A percentile compares a stretch with the other conserved stretches of the same genome.
Evolutionary conservation across 2,329 filamentous ascomycete genomes (phyloP).

Genomic region (Capronia coronata): DNA sequence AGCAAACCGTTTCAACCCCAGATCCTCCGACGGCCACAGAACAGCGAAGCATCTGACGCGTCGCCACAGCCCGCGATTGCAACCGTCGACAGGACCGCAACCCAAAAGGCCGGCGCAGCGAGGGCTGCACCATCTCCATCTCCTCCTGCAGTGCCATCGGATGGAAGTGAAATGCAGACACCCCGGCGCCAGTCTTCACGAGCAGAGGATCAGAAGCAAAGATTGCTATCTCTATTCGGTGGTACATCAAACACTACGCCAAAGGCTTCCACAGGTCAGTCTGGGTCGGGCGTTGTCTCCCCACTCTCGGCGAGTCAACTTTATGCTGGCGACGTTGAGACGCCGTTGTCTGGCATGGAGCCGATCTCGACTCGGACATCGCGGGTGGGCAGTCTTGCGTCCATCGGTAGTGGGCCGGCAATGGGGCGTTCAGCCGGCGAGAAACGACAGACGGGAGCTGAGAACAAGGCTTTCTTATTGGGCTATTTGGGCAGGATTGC

Average conservation of each 20-base stretch:
- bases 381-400: constrained; percentile 26
- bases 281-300: constrained; percentile 20
- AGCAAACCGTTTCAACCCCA: constrained; percentile 48
- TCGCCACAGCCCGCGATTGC: constrained; percentile 8
- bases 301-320: constrained; percentile 22
- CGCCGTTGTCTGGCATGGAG: constrained; percentile 25
- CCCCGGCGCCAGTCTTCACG: constrained; percentile 16
- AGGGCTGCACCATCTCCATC: constrained; percentile 4
- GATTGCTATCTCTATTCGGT: constrained; percentile 58
- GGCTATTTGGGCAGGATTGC: constrained; percentile 57
- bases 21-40: constrained; percentile 48
- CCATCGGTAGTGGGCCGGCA: constrained; percentile 22
- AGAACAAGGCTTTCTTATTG: constrained; percentile 68
- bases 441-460: constrained; percentile 50
- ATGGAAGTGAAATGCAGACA: constrained; percentile 9
- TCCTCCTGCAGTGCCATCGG: not conserved
- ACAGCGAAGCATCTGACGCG: constrained; percentile 24
- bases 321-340: constrained; percentile 22
- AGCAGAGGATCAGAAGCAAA: constrained; percentile 38
- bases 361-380: constrained; percentile 27
- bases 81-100: not conserved
- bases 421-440: constrained; percentile 45
- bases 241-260: constrained; percentile 32
- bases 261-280: constrained; percentile 4
- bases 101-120: not conserved